phyloP scores from a whole-genome alignment of 2,329 filamentous ascomycete genomes.

The Diaporthe ampelina region DNA sequence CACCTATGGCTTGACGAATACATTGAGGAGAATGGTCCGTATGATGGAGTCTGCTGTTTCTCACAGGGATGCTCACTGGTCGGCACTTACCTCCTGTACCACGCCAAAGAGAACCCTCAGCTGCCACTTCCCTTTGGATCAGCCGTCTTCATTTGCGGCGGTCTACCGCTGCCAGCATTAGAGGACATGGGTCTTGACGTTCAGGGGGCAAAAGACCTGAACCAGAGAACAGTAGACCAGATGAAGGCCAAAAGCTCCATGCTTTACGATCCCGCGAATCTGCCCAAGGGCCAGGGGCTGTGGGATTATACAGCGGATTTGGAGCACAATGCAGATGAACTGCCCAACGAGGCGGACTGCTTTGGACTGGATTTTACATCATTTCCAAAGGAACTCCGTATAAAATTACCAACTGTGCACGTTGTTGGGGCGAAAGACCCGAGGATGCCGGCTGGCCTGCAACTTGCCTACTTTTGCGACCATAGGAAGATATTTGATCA shows the following conservation, averaged over 20 bases:
- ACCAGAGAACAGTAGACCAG: conserved; percentile 45
- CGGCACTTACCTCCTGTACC: conserved; percentile 56
- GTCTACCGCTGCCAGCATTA: conserved; percentile 52
- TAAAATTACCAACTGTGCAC: conserved; percentile 54
- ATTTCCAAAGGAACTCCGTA: conserved; percentile 49
- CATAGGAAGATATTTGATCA: conserved; percentile 52
- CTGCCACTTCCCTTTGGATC: conserved; percentile 53
- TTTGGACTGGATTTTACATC: conserved; percentile 53
- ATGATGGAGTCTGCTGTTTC: conserved; percentile 54
- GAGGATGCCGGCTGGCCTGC: conserved; percentile 52
- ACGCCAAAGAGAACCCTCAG: conserved; percentile 50
- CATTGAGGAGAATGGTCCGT: conserved; percentile 51
- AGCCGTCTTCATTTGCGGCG: conserved; percentile 57
- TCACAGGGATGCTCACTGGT: conserved; percentile 56
- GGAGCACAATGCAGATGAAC: conserved; percentile 48
- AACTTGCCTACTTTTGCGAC: conserved; percentile 53
- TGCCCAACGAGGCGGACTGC: conserved; percentile 49
- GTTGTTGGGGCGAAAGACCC: conserved; percentile 55
- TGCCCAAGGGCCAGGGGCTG: conserved; percentile 48
- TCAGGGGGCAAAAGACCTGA: conserved; percentile 49
- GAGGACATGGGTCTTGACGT: conserved; percentile 53
- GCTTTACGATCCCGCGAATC: conserved; percentile 46
- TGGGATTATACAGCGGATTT: conserved; percentile 53
- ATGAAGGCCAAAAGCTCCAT: conserved; percentile 47
- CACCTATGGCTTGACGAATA: conserved; percentile 54